Conservation (phyloP, 2,329 filamentous ascomycete genomes). For the Ceratocystis diversiconidia region DNA sequence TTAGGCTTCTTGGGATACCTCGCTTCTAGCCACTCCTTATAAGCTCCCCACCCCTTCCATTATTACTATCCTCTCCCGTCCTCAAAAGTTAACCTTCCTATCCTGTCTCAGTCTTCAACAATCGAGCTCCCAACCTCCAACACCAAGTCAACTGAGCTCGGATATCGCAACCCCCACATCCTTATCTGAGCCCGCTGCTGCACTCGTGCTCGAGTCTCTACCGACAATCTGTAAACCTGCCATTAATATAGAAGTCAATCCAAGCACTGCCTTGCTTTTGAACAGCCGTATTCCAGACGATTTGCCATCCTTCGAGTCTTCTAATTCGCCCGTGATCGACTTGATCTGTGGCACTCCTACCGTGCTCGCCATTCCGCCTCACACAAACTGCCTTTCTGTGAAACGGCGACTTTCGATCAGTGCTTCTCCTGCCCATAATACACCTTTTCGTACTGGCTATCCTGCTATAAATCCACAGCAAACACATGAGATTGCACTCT, state of each 20-base stretch:
- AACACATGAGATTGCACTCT: not conserved
- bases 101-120: not conserved
- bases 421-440: conserved; percentile 36
- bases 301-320: not conserved
- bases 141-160: not conserved
- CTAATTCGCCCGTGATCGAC: not conserved
- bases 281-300: not conserved
- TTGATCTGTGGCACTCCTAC: conserved; percentile 6
- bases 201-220: not conserved
- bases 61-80: not conserved
- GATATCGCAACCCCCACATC: conserved; percentile 1
- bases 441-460: conserved; percentile 39
- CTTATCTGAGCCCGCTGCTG: not conserved
- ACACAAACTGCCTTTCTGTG: not conserved
- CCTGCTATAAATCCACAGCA: not conserved
- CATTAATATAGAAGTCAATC: not conserved
- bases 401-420: conserved; percentile 14
- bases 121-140: conserved; percentile 5
- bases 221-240: not conserved
- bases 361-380: not conserved
- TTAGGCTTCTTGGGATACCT: not conserved
- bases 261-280: not conserved
- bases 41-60: not conserved
- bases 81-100: not conserved
- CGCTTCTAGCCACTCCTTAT: not conserved